A percentile compares a stretch with the other conserved stretches of the same genome.
Conservation (phyloP, 805 yeast genomes). For the Lachancea nothofagi region DNA sequence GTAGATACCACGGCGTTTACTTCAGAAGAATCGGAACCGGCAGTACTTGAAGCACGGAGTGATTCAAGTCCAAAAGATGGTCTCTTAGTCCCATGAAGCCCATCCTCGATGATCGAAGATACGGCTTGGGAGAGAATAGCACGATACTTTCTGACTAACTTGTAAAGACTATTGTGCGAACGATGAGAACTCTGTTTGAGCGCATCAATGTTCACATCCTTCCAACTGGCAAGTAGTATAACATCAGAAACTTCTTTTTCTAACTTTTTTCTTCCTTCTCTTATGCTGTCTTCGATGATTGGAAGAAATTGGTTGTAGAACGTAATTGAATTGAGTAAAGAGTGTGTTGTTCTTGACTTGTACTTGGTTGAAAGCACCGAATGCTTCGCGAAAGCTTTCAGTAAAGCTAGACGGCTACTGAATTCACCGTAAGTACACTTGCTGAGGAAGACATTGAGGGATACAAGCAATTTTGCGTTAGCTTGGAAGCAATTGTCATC, state of each 20-base stretch:
- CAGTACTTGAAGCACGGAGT: slow-evolving; percentile 9
- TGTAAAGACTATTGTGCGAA: slow-evolving; percentile 80
- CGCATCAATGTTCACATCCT: slow-evolving; percentile 90
- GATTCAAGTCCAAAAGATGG: slow-evolving; percentile 7
- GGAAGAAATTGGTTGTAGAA: slow-evolving; percentile 65
- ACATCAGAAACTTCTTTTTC: slow-evolving; percentile 82
- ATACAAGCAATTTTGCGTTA: slow-evolving; percentile 38
- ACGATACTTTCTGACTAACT: slow-evolving; percentile 77
- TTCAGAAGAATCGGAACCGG: slow-evolving; percentile 12
- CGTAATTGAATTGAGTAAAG: slow-evolving; percentile 38
- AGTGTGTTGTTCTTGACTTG: slow-evolving; percentile 21
- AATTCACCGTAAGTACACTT: slow-evolving; percentile 77
- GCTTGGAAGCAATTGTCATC: slow-evolving; percentile 32
- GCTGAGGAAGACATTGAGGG: slow-evolving; percentile 70
- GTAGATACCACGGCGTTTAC: slow-evolving; percentile 23
- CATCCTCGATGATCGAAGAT: slow-evolving; percentile 52
- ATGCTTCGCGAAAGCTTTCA: slow-evolving; percentile 62
- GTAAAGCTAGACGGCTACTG: slow-evolving; percentile 48
- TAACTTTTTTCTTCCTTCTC: slow-evolving; percentile 44
- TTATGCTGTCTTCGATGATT: slow-evolving; percentile 42
- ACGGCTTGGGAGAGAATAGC: slow-evolving; percentile 50
- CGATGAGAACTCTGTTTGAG: slow-evolving; percentile 88
- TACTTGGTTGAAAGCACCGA: slow-evolving; percentile 31
- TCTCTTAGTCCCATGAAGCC: slow-evolving; percentile 29
- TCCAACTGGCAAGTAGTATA: slow-evolving; percentile 91